phyloP scores from a whole-genome alignment of 495 filamentous ascomycete species.

The Aspergillus olivimuriae region DNA sequence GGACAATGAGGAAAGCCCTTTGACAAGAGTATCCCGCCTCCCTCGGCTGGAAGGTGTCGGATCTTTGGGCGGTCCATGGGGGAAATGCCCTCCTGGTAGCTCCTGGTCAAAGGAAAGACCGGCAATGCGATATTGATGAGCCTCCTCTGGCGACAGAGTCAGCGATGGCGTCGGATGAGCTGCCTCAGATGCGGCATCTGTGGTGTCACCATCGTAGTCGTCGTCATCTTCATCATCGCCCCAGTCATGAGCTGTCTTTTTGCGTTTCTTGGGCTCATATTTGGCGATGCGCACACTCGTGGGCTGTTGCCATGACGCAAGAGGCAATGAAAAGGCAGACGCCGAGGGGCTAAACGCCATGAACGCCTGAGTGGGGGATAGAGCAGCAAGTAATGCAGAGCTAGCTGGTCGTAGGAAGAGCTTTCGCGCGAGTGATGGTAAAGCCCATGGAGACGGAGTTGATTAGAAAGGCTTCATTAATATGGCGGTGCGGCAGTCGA shows the following conservation, averaged over 20 bases:
- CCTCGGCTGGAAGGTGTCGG: conserved; percentile 5
- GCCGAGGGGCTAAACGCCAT: conserved; percentile 32
- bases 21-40: conserved; percentile 13
- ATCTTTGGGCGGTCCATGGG: conserved; percentile 27
- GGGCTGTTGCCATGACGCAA: conserved; percentile 34
- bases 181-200: conserved; percentile 30
- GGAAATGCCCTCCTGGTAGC: conserved; percentile 38
- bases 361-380: conserved; percentile 7
- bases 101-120: conserved; percentile 39
- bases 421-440: background rate
- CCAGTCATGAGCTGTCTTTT: conserved; percentile 22
- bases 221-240: conserved; percentile 15
- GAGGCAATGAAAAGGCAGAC: conserved; percentile 36
- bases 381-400: conserved; percentile 3
- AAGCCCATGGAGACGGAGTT: conserved; percentile 16
- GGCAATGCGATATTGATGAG: conserved; percentile 41
- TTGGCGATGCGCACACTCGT: conserved; percentile 26
- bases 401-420: conserved; percentile 2
- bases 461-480: too few relatives aligned
- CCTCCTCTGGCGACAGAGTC: conserved; percentile 39
- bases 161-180: conserved; percentile 18
- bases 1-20: conserved; percentile 24
- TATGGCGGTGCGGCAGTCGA: too few relatives aligned
- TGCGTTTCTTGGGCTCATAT: conserved; percentile 38
- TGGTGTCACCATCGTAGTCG: conserved; percentile 24